phyloP scores from a whole-genome alignment of 2,329 filamentous ascomycete genomes.

The Phoma sp. region DNA sequence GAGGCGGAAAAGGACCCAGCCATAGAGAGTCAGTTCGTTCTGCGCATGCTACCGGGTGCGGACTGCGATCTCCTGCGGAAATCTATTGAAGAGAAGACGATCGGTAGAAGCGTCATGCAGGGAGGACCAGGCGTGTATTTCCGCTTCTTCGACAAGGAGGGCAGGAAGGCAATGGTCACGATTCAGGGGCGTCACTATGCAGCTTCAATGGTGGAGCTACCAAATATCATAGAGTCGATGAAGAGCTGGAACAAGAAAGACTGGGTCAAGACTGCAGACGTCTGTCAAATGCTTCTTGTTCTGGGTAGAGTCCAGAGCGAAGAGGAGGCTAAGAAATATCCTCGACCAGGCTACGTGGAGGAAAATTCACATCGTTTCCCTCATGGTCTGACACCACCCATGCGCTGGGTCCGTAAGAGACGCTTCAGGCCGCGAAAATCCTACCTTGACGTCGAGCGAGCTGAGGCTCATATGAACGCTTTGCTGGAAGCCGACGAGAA shows the following conservation, averaged over 20 bases:
- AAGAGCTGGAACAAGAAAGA: slow-evolving; percentile 89
- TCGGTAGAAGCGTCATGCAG: slow-evolving; percentile 68
- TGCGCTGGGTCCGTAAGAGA: slow-evolving; percentile 82
- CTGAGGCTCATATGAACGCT: slow-evolving; percentile 78
- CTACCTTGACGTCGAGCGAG: slow-evolving; percentile 82
- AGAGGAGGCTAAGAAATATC: slow-evolving; percentile 55
- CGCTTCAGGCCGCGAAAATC: slow-evolving; percentile 84
- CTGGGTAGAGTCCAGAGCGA: slow-evolving; percentile 69
- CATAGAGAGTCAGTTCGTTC: slow-evolving; percentile 86
- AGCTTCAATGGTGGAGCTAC: slow-evolving; percentile 79
- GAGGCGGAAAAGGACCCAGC: slow-evolving; percentile 86
- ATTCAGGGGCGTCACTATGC: slow-evolving; percentile 76
- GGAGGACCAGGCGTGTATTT: slow-evolving; percentile 80
- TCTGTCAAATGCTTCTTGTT: slow-evolving; percentile 87
- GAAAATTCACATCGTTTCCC: slow-evolving; percentile 73
- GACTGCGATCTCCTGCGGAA: slow-evolving; percentile 83
- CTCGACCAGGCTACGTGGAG: slow-evolving; percentile 76
- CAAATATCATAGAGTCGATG: slow-evolving; percentile 87
- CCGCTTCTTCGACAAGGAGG: slow-evolving; percentile 77
- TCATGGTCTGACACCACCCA: slow-evolving; percentile 85
- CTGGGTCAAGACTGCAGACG: slow-evolving; percentile 87
- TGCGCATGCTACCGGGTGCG: slow-evolving; percentile 85
- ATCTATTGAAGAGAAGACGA: slow-evolving; percentile 75
- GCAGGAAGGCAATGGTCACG: slow-evolving; percentile 73
- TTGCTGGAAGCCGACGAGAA: slow-evolving; percentile 73